Base-by-base conservation (phyloP, 805 yeast species). In the Huiozyma sinensis region DNA sequence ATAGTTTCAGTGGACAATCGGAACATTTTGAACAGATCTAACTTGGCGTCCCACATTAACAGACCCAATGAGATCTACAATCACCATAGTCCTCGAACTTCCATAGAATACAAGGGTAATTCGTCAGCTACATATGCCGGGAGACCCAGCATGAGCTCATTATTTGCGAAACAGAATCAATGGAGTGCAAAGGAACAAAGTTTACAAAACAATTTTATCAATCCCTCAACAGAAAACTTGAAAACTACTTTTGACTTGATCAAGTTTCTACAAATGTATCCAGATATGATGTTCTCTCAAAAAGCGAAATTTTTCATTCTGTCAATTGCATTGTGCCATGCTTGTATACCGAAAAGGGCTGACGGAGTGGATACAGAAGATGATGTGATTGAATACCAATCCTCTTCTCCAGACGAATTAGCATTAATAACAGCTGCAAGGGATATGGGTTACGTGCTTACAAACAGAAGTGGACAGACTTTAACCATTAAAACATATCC, bases 341-440 rank as follows among this genome's bases (percentile, higher is more conserved):
- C 92, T 0, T 90, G 97, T 59, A 66, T 86, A 40, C 97, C 97
- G 1, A 81, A 81, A 50, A 46, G 37, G 17, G 35, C 46, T 27
- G 42, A 41, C 7, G 54, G 55, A 17, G 12, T 27, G 36, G 44
- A 43, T 6, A 47, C 38, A 28, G 62, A 54, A 3, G 74, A 68
- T 37, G 78, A 70, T 24, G 67, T 70, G 24, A 75, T 88, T 27
- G 80, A 77, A 45, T 92, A 92, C 55, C 97, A 90, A 58, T 86
- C 97, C 0, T 79, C 97, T 0, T 89, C 97, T 0, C 99, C 98
- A 0, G 99, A 92, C 64, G 99, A 92, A 60, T 65, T 89, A 41
- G 98, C 99, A 0, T 67, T 92, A 30, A 90, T 92, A 3, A 77
- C 82, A 39, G 98, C 97, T 1, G 98, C 98, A 0, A 73, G 95